Base-by-base conservation (phyloP, 371 early-diverging fungal genomes). In the Rhizopus arrhizus region DNA sequence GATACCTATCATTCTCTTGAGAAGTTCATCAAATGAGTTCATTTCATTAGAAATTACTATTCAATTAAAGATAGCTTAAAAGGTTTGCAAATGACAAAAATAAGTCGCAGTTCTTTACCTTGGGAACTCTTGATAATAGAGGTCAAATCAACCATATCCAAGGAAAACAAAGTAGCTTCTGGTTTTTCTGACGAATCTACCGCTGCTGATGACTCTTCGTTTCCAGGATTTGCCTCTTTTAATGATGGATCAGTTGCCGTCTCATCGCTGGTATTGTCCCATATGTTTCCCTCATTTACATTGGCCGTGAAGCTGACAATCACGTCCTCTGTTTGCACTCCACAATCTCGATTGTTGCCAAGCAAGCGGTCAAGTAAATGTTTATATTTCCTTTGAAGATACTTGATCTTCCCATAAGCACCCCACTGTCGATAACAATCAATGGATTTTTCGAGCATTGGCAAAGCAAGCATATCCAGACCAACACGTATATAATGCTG, bases 121-220 rank as follows among this genome's bases (percentile, higher is more conserved):
- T 79, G 79, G 2, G 76, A 70, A 38, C 79, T 79, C 43, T 76
- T 79, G 46, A 79, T 71, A 29, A 79, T 79, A 0, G 79, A 76
- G 5, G 76, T 69, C 3, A 79, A 62, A 46, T 79, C 79, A n/a
- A 79, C 67, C 61, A 79, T 76, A 62, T 79, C 79, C 0, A 79
- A 61, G 2, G 74, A 70, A 6, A 76, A 66, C 16, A 79, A 50
- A 4, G 79, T 66, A 5, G 65, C 56, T 50, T 77, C 78, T 4
- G 66, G 54, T 2, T 15, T 22, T 1, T 52, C 43, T 11, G 28
- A 40, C n/a, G 7, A 41, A 1, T 36, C 33, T 12, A 49, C 38
- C 0, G 54, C 34, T 0, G 43, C 13, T 16, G 43, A 31, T 3
- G 56, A 32, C 11, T 59, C 59, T 52, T 74, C 74, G 10, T 64